These are phyloP conservation scores for Colletotrichum trifolii DNA, from an alignment of 2,329 filamentous ascomycete genomes.

Conservation along the genomic window DNA sequence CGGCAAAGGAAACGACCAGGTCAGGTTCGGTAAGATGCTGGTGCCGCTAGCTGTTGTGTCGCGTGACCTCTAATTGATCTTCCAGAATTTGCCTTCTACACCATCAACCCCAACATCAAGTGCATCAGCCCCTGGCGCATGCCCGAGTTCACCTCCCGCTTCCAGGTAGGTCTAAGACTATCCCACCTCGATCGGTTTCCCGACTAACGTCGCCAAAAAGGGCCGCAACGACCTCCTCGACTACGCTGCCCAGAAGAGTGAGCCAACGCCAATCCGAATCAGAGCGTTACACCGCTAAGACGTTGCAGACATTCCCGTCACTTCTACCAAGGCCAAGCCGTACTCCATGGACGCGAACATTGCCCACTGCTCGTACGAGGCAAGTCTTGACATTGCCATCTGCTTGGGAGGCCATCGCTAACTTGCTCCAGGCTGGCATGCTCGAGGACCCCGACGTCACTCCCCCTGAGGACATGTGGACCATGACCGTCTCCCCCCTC, in stretches of 20 bases:
- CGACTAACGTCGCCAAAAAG: constrained; percentile 36
- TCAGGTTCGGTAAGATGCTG: constrained; percentile 45
- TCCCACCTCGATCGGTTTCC: background rate
- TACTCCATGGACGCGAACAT: constrained; percentile 55
- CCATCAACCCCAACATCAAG: constrained; percentile 57
- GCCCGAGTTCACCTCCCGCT: constrained; percentile 76
- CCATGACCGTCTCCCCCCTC: constrained; percentile 64
- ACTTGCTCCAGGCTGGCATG: constrained; percentile 56
- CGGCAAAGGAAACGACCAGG: constrained; percentile 45
- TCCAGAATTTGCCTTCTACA: constrained; percentile 47
- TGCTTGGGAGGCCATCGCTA: constrained; percentile 56
- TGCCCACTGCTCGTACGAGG: constrained; percentile 84
- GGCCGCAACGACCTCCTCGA: constrained; percentile 79
- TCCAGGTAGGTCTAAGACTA: constrained; percentile 53
- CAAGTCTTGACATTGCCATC: constrained; percentile 60
- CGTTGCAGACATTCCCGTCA: constrained; percentile 70
- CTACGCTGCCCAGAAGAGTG: constrained; percentile 70
- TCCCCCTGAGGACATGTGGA: constrained; percentile 79
- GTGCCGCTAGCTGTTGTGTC: background rate
- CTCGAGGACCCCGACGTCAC: constrained; percentile 69
- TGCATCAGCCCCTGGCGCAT: constrained; percentile 81
- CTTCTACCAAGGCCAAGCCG: constrained; percentile 74
- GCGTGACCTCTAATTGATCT: background rate
- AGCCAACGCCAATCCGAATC: background rate
- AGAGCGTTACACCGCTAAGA: background rate